These are phyloP conservation scores for Sporothrix schenckii DNA, from an alignment of 2,329 filamentous ascomycete genomes.

Conservation along the genomic window DNA sequence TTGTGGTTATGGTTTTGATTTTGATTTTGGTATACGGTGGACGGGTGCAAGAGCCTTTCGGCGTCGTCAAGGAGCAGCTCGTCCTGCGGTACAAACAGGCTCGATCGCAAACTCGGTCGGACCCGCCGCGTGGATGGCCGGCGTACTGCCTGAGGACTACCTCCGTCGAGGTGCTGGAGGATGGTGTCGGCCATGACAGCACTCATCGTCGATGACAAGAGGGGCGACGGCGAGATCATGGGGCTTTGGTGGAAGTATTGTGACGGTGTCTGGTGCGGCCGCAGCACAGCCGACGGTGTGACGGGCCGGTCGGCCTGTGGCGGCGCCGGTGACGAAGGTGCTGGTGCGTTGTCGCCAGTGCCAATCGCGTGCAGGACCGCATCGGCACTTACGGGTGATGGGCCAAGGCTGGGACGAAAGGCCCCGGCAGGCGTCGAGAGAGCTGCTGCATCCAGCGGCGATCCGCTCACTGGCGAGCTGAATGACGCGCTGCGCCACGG, in stretches of 20 bases:
- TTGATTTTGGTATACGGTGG: conserved; percentile 26
- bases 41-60: conserved; percentile 32
- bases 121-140: conserved; percentile 53
- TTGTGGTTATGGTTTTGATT: too few species aligned
- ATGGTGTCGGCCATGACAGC: conserved; percentile 61
- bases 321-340: conserved; percentile 33
- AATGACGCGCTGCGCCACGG: conserved; percentile 45
- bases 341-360: not conserved
- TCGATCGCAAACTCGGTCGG: conserved; percentile 56
- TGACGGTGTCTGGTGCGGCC: not conserved
- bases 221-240: conserved; percentile 62
- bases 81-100: conserved; percentile 57
- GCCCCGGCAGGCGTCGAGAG: conserved; percentile 35
- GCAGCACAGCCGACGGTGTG: conserved; percentile 39
- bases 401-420: conserved; percentile 29
- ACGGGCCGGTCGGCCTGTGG: conserved; percentile 36
- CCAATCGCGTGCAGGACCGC: conserved; percentile 35
- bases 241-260: conserved; percentile 46
- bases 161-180: conserved; percentile 47
- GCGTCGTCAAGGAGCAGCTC: conserved; percentile 41
- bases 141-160: conserved; percentile 44
- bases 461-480: conserved; percentile 4
- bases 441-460: not conserved
- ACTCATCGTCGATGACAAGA: conserved; percentile 59
- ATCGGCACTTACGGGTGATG: conserved; percentile 40